These are phyloP conservation scores for Syzygium aqueum DNA, from an alignment of 345 rosid species.

Conservation along the genomic window DNA sequence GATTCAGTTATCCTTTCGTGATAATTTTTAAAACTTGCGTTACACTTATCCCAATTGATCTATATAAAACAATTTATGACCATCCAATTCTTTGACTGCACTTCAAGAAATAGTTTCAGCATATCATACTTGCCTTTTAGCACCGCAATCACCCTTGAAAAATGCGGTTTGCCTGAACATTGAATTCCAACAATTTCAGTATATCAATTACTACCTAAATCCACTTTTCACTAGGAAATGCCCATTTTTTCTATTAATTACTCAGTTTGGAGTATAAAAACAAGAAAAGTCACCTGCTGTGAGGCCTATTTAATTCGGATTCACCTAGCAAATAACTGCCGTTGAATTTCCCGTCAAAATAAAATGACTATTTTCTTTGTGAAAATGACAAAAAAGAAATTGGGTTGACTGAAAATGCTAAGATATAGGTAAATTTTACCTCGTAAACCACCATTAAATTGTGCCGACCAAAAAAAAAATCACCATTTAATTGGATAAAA, in stretches of 20 bases:
- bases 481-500: background rate
- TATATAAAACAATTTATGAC: background rate
- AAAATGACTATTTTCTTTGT: background rate
- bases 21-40: too few species aligned
- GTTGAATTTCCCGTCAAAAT: background rate
- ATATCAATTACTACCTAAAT: background rate
- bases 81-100: background rate
- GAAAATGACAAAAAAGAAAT: too few species aligned
- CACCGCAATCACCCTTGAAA: background rate
- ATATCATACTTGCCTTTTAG: background rate
- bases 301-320: background rate
- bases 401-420: background rate
- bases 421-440: background rate
- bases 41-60: too few species aligned
- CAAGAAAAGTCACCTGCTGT: too few species aligned
- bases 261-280: too few species aligned
- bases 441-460: background rate
- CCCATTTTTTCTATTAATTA: background rate
- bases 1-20: too few species aligned
- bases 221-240: background rate
- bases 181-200: background rate
- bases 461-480: too few species aligned
- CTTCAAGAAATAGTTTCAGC: background rate
- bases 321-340: background rate
- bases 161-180: background rate